Percentiles rank a stretch among this genome's conserved stretches.
These are phyloP conservation scores for Fonsecaea pedrosoi DNA, from an alignment of 2,329 filamentous ascomycete species.

Conservation along the genomic window DNA sequence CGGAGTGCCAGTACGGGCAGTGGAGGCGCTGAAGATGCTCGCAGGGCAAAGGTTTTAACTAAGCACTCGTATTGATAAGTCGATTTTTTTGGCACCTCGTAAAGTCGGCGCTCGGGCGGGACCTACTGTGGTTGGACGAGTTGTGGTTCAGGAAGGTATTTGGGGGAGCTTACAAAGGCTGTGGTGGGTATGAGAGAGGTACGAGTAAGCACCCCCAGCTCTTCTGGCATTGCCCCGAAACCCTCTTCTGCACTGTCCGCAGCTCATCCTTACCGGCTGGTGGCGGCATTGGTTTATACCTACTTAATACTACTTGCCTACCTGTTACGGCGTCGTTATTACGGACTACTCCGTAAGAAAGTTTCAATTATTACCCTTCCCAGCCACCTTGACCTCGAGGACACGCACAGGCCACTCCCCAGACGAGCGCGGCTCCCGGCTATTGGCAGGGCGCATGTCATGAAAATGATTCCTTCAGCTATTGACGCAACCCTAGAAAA, in stretches of 20 bases:
- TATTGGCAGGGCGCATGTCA: background rate
- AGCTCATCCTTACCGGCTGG: background rate
- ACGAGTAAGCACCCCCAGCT: background rate
- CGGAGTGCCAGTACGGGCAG: background rate
- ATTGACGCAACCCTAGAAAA: background rate
- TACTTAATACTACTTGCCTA: background rate
- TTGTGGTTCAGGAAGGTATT: background rate
- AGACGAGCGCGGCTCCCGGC: background rate
- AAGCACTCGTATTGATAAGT: background rate
- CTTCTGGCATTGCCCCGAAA: background rate
- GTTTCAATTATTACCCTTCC: background rate
- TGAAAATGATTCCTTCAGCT: background rate
- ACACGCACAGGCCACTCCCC: background rate
- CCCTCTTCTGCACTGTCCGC: background rate
- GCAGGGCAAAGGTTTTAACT: background rate
- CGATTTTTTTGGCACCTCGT: background rate
- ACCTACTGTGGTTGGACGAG: background rate
- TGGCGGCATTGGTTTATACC: too few relatives aligned
- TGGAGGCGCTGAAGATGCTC: background rate
- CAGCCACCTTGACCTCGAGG: background rate
- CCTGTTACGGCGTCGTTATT: background rate
- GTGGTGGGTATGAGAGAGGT: background rate
- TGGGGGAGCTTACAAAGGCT: background rate
- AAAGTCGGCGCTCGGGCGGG: background rate
- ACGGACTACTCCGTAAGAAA: conserved; percentile 2